phyloP scores from a whole-genome alignment of 176 grass and related monocot species.

The Zea luxurians region DNA sequence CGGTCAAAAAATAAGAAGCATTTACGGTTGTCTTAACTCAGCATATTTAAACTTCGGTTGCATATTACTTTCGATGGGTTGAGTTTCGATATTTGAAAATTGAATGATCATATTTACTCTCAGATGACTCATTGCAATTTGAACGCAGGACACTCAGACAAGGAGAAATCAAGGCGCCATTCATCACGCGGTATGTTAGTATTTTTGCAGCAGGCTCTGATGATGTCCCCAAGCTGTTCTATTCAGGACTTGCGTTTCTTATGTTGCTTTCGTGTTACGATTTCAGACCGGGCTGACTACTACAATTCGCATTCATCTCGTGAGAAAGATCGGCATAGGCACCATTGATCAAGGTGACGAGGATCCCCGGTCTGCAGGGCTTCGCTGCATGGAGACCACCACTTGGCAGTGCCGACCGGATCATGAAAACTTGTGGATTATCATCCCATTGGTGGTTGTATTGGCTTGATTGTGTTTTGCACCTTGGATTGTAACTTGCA shows the following conservation, averaged over 20 bases:
- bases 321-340: slow-evolving; percentile 69
- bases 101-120: neutral
- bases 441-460: slow-evolving; percentile 11
- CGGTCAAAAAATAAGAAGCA: neutral
- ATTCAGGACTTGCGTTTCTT: slow-evolving; percentile 20
- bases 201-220: neutral
- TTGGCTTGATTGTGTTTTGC: neutral
- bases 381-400: neutral
- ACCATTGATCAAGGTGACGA: slow-evolving; percentile 29
- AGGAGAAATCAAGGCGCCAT: slow-evolving; percentile 65
- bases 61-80: neutral
- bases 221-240: neutral
- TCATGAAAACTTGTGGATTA: neutral
- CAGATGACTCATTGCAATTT: slow-evolving; percentile 20
- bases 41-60: neutral
- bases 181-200: slow-evolving; percentile 77
- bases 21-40: neutral
- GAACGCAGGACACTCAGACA: slow-evolving; percentile 57
- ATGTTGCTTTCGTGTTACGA: neutral
- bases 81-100: neutral
- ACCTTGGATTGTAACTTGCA: no score
- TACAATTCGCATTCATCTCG: slow-evolving; percentile 54
- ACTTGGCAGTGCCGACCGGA: neutral
- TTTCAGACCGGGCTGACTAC: slow-evolving; percentile 57
- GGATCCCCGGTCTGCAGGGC: neutral